Evolutionary conservation across 164 flowering plant genomes (phyloP), one percentile per base, ranked within the genome.

Genomic region (Protea cynaroides): DNA sequence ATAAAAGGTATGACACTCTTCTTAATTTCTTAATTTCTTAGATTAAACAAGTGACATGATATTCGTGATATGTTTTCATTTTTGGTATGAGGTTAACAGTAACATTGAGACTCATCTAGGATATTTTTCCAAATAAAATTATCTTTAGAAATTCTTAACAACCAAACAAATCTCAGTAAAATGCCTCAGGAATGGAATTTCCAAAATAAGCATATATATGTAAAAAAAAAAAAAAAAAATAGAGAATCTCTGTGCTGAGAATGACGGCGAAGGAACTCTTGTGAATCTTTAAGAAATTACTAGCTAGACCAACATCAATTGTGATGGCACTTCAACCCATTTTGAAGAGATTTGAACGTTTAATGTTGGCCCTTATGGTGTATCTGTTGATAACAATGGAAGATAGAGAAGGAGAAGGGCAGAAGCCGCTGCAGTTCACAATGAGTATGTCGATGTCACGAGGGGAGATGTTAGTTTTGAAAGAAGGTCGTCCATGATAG

Each of bases 301-400:
- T 58, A 15, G 88, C 91, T 57, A 84, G 22, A n/a, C 80, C 80
- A n/a, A 87, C 63, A 14, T 72, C 83, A 0, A 86, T 21, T 8
- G 75, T 74, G 6, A 88, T 75, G 0, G 90, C 93, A 51, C 91
- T 83, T 72, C 96, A 89, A 13, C 96, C 96, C 96, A 87, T 87
- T 4, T 91, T 92, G 0, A 85, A 84, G 29, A 89, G 64, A 53
- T 73, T 87, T 46, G 61, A 90, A 79, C 75, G 82, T 66, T 83
- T 87, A 1, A 87, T 54, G 40, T 87, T 83, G 13, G 59, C 65
- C 62, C 82, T 78, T 84, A 87, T 71, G 60, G 65, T 50, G 78
- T 68, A 90, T 44, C 65, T 73, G 83, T 84, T 84, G 62, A 86
- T 59, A 43, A 90, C 56, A 0, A 82, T 77, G 67, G 93, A 78